Evolutionary conservation across 1,284 basidiomycete genomes (phyloP).

Genomic region (Ceratobasidium sp.): DNA sequence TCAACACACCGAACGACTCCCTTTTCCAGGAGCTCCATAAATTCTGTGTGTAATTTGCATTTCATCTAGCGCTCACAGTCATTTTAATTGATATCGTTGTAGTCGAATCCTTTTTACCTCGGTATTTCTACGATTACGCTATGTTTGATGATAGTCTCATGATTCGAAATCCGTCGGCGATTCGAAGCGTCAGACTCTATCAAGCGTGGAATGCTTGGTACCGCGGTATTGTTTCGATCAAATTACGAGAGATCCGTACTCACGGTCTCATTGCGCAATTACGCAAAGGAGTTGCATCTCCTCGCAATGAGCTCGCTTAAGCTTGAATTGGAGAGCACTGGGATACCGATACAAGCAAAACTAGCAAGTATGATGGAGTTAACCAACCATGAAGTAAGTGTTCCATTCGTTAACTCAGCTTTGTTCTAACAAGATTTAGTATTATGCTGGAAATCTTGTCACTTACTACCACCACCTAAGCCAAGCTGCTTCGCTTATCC

Average conservation of each 20-base stretch:
- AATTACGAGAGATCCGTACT: background rate
- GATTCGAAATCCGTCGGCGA: background rate
- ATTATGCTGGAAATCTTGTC: background rate
- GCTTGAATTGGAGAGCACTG: background rate
- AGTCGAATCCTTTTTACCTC: background rate
- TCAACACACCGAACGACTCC: background rate
- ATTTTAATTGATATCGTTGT: background rate
- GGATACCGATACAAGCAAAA: background rate
- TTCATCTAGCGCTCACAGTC: background rate
- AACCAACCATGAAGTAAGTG: slow-evolving; percentile 8
- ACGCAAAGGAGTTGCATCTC: background rate
- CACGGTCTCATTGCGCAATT: background rate
- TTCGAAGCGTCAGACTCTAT: background rate
- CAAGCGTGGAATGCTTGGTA: slow-evolving; percentile 11
- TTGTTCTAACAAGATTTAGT: background rate
- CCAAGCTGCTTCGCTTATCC: background rate
- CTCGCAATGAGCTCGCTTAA: background rate
- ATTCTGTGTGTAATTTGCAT: background rate
- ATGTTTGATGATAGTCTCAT: background rate
- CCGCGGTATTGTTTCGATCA: background rate
- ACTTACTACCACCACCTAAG: background rate
- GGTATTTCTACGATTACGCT: slow-evolving; percentile 2
- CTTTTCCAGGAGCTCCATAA: background rate
- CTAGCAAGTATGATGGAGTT: background rate
- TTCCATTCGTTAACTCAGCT: too few relatives aligned